phyloP scores from a whole-genome alignment of 306 rosid species.

The Quercus cerris region DNA sequence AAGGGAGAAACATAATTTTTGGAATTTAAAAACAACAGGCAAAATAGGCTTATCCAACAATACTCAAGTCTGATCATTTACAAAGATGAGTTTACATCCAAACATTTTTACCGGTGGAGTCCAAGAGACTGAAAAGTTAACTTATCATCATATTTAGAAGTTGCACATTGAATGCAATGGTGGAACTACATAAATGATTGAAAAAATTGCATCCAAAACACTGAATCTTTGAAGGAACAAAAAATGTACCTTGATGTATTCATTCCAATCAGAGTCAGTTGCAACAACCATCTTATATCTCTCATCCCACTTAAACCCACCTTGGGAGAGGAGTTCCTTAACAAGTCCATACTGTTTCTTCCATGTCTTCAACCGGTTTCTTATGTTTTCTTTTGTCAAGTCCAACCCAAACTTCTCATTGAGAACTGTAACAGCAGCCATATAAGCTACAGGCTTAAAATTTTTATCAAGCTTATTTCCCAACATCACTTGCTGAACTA shows the following conservation, averaged over 20 bases:
- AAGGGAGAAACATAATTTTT: too few species aligned
- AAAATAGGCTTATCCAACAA: too few species aligned
- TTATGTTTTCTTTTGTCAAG: constrained; percentile 42
- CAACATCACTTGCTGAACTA: constrained; percentile 45
- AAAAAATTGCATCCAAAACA: not conserved
- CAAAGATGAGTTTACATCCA: too few species aligned
- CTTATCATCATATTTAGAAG: not conserved
- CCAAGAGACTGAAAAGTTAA: too few species aligned
- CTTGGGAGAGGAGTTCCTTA: constrained; percentile 42
- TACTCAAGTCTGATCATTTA: too few species aligned
- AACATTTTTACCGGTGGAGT: too few species aligned
- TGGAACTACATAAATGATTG: not conserved
- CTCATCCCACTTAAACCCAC: constrained; percentile 54
- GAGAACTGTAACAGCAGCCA: constrained; percentile 34
- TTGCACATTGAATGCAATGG: not conserved
- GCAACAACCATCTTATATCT: constrained; percentile 43
- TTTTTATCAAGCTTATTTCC: constrained; percentile 52
- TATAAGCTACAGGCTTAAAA: constrained; percentile 46
- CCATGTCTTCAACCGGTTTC: constrained; percentile 46
- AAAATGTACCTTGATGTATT: constrained; percentile 39
- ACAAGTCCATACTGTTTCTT: constrained; percentile 40
- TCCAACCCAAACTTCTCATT: constrained; percentile 48
- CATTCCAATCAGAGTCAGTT: constrained; percentile 45
- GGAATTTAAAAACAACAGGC: too few species aligned
- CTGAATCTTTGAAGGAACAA: constrained; percentile 1